A percentile compares a stretch with the other conserved stretches of the same genome.
These are phyloP conservation scores for Sarocladium kiliense DNA, from an alignment of 2,329 filamentous ascomycete species.

Conservation along the genomic window DNA sequence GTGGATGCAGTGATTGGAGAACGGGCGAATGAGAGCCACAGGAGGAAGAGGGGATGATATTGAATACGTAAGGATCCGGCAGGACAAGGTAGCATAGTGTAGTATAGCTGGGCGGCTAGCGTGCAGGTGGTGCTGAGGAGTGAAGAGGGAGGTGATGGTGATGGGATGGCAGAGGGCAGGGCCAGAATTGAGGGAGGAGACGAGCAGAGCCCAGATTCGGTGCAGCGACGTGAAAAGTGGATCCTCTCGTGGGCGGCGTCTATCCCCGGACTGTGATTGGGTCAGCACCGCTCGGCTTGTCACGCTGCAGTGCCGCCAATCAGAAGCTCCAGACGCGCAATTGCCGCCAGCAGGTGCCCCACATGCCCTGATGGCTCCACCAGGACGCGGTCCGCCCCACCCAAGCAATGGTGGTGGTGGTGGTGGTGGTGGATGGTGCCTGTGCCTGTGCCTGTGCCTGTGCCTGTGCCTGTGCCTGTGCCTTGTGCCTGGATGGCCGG, in stretches of 20 bases:
- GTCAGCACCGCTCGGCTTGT: not conserved
- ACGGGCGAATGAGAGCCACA: not conserved
- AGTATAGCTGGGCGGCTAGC: constrained; percentile 6
- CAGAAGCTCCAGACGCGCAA: not conserved
- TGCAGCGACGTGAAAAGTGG: constrained; percentile 6
- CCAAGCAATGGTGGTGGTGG: not conserved
- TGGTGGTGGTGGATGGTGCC: not conserved
- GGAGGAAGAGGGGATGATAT: not conserved
- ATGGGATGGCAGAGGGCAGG: not conserved
- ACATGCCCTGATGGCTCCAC: not conserved
- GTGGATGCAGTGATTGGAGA: not conserved
- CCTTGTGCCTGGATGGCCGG: not conserved
- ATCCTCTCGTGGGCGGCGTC: not conserved
- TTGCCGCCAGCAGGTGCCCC: constrained; percentile 2
- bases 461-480: not conserved
- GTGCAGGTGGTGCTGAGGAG: constrained; percentile 2
- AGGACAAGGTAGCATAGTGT: not conserved
- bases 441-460: not conserved
- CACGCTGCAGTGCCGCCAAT: constrained; percentile 5
- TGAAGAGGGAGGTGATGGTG: not conserved
- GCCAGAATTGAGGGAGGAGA: not conserved
- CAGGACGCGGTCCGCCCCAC: not conserved
- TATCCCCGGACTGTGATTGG: constrained; percentile 1
- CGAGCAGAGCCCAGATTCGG: not conserved
- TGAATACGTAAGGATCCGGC: not conserved